These are phyloP conservation scores for Penicillium psychrofluorescens DNA, from an alignment of 495 filamentous ascomycete species.

Conservation along the genomic window DNA sequence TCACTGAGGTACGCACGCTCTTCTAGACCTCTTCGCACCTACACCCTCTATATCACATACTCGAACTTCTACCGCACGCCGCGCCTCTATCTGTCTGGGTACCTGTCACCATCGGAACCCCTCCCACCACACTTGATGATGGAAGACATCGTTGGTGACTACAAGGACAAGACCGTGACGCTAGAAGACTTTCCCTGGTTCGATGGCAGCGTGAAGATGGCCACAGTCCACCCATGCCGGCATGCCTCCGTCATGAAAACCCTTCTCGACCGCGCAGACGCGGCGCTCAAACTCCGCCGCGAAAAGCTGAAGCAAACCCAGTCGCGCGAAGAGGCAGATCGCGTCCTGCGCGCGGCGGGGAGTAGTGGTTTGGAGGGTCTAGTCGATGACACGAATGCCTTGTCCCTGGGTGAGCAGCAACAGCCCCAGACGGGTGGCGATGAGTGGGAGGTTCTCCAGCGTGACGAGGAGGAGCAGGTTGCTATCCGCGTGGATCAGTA, in stretches of 20 bases:
- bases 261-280: slow-evolving; percentile 89
- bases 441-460: slow-evolving; percentile 80
- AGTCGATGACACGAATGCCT: slow-evolving; percentile 50
- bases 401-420: slow-evolving; percentile 33
- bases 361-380: slow-evolving; percentile 54
- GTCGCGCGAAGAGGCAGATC: slow-evolving; percentile 34
- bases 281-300: slow-evolving; percentile 79
- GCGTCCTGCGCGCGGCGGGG: slow-evolving; percentile 36
- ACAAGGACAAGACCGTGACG: slow-evolving; percentile 99
- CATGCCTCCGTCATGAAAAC: slow-evolving; percentile 98
- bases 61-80: slow-evolving; percentile 94
- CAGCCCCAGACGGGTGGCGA: slow-evolving; percentile 60
- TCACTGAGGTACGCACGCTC: background rate
- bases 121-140: slow-evolving; percentile 90
- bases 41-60: slow-evolving; percentile 97
- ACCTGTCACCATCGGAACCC: slow-evolving; percentile 71
- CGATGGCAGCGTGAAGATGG: slow-evolving; percentile 79
- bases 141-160: slow-evolving; percentile 98
- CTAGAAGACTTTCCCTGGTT: slow-evolving; percentile 96
- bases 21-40: slow-evolving; percentile 73
- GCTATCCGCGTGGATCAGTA: slow-evolving; percentile 97
- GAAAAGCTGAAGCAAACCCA: slow-evolving; percentile 60
- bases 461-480: slow-evolving; percentile 66
- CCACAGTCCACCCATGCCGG: slow-evolving; percentile 86
- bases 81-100: slow-evolving; percentile 90